Base-by-base conservation (phyloP, 352 stramenopile genomes). In the Globisporangium acanthophoron region DNA sequence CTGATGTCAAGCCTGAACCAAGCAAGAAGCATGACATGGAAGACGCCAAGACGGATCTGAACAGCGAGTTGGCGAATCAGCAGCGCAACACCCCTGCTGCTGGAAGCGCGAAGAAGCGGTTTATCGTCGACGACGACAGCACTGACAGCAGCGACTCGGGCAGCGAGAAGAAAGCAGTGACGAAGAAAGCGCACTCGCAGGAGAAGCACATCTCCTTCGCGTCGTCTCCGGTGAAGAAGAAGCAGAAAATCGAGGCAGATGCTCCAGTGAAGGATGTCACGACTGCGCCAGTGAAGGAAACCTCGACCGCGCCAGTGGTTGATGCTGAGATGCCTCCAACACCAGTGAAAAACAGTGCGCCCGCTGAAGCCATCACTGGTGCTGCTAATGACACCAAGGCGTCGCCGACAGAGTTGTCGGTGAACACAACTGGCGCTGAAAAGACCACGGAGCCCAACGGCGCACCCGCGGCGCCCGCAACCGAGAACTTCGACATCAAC, bases 401-500 rank as follows among this genome's bases (percentile, higher is more conserved):
- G 12, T 4, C 37, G 37, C 13, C 4, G 41, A 24, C 18, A 47
- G 16, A 24, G 41, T 47, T 24, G 41, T 24, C 41, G 16, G 41
- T 47, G 41, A n/a, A 24, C 35, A 52, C 47, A 8, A 59, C 40
- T 9, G 27, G 16, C 3, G 13, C 31, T 40, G 31, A 13, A 20
- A 20, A 20, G 53, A 20, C 57, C 37, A 65, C 56, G 35, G 24
- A 44, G 39, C 54, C 66, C 27, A 40, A 53, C 15, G 33, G 44
- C 20, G 52, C 11, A 13, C 58, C 13, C 43, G 54, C 49, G 46
- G 6, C 49, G 41, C 9, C 15, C 43, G 24, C 43, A 21, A 45
- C 45, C 49, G 76, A 92, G 60, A 69, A 74, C 16, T 92, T 86
- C 66, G 76, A 95, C 29, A 88, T 95, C 48, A 85, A 76, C 5